Evolutionary conservation across 1,284 basidiomycete species (phyloP).

Genomic region (Athelia psychrophila): DNA sequence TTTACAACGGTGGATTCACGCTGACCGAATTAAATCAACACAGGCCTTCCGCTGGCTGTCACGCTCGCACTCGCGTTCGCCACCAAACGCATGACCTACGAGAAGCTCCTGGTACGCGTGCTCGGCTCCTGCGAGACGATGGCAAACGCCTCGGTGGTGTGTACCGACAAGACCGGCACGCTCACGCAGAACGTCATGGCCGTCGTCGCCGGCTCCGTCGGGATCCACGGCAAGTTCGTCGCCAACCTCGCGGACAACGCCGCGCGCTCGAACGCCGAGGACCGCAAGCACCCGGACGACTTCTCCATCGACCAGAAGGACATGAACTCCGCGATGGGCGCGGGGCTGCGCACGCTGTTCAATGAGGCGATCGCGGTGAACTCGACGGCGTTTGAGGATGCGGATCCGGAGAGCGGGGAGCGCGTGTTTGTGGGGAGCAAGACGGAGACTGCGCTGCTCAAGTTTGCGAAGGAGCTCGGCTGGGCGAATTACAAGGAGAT

Average conservation of each 20-base stretch:
- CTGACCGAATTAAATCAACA: conserved; percentile 10
- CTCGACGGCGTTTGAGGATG: conserved; percentile 94
- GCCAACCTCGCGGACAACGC: conserved; percentile 74
- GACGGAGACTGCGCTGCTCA: conserved; percentile 92
- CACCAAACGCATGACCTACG: conserved; percentile 94
- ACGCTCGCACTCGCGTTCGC: conserved; percentile 96
- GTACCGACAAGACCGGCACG: conserved; percentile 95
- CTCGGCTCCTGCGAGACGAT: conserved; percentile 97
- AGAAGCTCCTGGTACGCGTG: conserved; percentile 93
- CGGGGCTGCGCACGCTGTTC: conserved; percentile 66
- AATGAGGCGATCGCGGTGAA: conserved; percentile 91
- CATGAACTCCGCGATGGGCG: conserved; percentile 64
- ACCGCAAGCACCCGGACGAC: conserved; percentile 55
- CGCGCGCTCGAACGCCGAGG: conserved; percentile 67
- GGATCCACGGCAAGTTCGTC: conserved; percentile 93
- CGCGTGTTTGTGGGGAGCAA: conserved; percentile 88
- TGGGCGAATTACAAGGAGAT: conserved; percentile 80
- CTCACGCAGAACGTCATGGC: conserved; percentile 95
- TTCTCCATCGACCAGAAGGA: conserved; percentile 83
- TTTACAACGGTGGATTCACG: conserved; percentile 4
- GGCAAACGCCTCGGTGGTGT: conserved; percentile 96
- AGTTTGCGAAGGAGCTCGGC: conserved; percentile 83
- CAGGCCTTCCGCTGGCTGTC: conserved; percentile 92
- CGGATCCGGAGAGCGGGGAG: conserved; percentile 62
- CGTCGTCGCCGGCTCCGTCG: conserved; percentile 93